A percentile compares a stretch with the other conserved stretches of the same genome.
Evolutionary conservation across 345 rosid species (phyloP).

Genomic region (Eucalyptus regnans): DNA sequence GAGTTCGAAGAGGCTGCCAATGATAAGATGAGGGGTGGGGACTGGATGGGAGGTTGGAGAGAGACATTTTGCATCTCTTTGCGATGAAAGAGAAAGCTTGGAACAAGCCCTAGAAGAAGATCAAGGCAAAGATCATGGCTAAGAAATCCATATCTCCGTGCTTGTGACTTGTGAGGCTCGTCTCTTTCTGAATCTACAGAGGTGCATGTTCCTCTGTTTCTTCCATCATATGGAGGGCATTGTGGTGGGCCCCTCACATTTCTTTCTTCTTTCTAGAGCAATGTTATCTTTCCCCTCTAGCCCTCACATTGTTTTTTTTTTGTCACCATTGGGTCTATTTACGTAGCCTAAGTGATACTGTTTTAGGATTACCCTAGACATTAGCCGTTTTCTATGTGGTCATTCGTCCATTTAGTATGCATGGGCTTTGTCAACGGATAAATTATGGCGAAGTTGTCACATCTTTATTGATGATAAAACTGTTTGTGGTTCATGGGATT

Average conservation of each 20-base stretch:
- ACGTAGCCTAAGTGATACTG: not conserved
- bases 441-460: not conserved
- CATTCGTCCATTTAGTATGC: not conserved
- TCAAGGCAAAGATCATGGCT: not conserved
- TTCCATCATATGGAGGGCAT: not conserved
- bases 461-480: not conserved
- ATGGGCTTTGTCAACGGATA: not conserved
- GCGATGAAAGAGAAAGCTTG: not conserved
- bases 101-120: not conserved
- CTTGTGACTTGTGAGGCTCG: not conserved
- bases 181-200: not conserved
- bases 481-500: not conserved
- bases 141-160: not conserved
- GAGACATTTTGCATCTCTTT: not conserved
- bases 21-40: constrained; percentile 11
- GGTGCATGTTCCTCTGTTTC: not conserved
- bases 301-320: not conserved
- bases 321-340: not conserved
- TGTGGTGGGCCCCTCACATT: not conserved
- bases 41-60: constrained; percentile 7
- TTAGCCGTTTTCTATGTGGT: not conserved
- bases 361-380: not conserved
- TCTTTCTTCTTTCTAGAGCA: too few relatives aligned
- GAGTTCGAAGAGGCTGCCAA: constrained; percentile 17
- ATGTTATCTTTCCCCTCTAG: not conserved